phyloP scores from a whole-genome alignment of 1,139 yeast genomes.

The Debaryomyces fabryi region DNA sequence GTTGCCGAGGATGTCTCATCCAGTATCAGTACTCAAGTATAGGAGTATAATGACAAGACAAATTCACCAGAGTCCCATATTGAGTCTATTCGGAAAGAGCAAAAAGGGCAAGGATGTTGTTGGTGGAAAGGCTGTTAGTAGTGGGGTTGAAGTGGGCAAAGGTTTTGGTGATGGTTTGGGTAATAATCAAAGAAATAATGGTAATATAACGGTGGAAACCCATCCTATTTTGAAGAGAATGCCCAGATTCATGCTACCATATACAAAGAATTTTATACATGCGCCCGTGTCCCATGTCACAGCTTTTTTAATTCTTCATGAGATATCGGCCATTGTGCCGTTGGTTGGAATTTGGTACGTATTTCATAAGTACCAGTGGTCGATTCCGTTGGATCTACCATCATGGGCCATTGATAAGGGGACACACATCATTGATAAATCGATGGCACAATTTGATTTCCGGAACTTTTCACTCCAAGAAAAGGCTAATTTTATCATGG shows the following conservation, averaged over 20 bases:
- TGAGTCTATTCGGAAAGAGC: not conserved
- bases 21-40: not conserved
- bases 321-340: conserved; percentile 81
- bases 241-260: conserved; percentile 54
- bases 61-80: not conserved
- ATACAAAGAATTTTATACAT: conserved; percentile 49
- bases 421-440: conserved; percentile 56
- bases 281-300: conserved; percentile 75
- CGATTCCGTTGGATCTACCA: conserved; percentile 59
- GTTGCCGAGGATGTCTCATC: not conserved
- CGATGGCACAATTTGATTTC: conserved; percentile 37
- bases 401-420: conserved; percentile 69
- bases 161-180: not conserved
- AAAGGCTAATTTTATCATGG: conserved; percentile 61
- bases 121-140: not conserved
- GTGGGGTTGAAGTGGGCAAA: not conserved
- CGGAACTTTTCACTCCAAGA: conserved; percentile 45
- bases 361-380: conserved; percentile 55
- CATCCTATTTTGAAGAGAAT: conserved; percentile 42
- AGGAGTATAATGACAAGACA: not conserved
- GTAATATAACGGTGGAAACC: conserved; percentile 9
- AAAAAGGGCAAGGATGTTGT: not conserved
- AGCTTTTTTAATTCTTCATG: conserved; percentile 80
- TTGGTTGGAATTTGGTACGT: conserved; percentile 75
- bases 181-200: not conserved